phyloP scores from a whole-genome alignment of 208 protist genomes.

The Trypanosoma conorhini region DNA sequence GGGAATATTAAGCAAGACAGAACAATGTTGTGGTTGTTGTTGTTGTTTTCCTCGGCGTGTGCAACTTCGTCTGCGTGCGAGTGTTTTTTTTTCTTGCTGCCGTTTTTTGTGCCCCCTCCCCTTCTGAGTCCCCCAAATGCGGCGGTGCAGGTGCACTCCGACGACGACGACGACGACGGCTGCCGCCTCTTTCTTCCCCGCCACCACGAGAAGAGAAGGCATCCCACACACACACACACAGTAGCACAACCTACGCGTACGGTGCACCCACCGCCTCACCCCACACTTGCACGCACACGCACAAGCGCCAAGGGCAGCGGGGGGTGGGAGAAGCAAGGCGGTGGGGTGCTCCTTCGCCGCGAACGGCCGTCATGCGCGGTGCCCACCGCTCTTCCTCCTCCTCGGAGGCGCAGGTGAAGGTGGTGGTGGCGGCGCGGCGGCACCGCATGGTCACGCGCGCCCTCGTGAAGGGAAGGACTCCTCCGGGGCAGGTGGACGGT shows the following conservation, averaged over 20 bases:
- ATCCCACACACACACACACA: no score
- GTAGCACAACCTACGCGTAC: background rate
- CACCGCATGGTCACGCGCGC: conserved; percentile 70
- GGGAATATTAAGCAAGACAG: no score
- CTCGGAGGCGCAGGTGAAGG: conserved; percentile 8
- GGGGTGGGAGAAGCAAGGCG: background rate
- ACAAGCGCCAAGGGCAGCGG: background rate
- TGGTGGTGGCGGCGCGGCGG: conserved; percentile 25
- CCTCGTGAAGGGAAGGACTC: conserved; percentile 38
- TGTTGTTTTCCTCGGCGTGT: no score
- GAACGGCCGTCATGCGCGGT: conserved; percentile 1
- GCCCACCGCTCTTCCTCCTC: conserved; percentile 15
- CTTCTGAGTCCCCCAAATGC: no score
- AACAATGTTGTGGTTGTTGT: no score
- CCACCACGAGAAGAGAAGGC: background rate
- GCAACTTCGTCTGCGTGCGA: no score
- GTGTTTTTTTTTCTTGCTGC: no score
- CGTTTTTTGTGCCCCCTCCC: no score
- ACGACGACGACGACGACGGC: background rate
- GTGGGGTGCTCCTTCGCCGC: background rate
- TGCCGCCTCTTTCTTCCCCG: background rate
- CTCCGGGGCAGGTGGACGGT: background rate
- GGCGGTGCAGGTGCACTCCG: no score
- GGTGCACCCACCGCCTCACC: background rate
- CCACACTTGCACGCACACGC: background rate